Evolutionary conservation across 2,329 filamentous ascomycete genomes (phyloP), one percentile per base, ranked within the genome.

Genomic region (Anthostomella pinea): DNA sequence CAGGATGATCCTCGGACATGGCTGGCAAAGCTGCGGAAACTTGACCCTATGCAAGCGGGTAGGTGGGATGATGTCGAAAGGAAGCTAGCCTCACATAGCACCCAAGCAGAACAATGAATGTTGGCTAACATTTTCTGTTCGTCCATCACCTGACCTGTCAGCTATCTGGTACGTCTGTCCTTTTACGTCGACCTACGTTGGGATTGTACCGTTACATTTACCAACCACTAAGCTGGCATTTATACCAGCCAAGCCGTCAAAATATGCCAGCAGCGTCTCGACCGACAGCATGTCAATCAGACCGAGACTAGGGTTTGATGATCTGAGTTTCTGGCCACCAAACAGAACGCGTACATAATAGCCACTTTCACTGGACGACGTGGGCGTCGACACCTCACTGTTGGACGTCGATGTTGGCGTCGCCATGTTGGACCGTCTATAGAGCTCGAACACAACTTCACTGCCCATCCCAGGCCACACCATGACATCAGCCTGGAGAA

Each of bases 381-480:
- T 18, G 8, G 6, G n/a, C 15, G 31, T 15, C 15, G 16, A 2
- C 11, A 6, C 19, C 13, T 10, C 25, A 7, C 25, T 27, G 3
- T 27, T 13, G 5, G 3, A 7, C 7, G 21, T 10, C 30, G 21
- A 18, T 4, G 16, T 15, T 16, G 34, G 23, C 17, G 8, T 53
- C 47, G n/a, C 53, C 45, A 26, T 58, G 15, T 18, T 9, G 57
- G 50, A 66, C 69, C 8, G 15, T 50, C 61, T 66, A 52, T 81
- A 89, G 19, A 90, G 56, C 65, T 91, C 86, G 56, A 90, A 88
- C 0, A 89, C 76, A 1, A 91, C 70, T 63, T 91, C 86, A 8
- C 78, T 70, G 0, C 86, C 86, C 85, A 91, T 89, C 0, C 86
- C 86, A 0, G 86, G 86, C 86, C 86, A 91, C 1, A 88, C 79